Base-by-base conservation (phyloP, 1,139 yeast species). In the Hyphopichia wangnamkhiaoensis region DNA sequence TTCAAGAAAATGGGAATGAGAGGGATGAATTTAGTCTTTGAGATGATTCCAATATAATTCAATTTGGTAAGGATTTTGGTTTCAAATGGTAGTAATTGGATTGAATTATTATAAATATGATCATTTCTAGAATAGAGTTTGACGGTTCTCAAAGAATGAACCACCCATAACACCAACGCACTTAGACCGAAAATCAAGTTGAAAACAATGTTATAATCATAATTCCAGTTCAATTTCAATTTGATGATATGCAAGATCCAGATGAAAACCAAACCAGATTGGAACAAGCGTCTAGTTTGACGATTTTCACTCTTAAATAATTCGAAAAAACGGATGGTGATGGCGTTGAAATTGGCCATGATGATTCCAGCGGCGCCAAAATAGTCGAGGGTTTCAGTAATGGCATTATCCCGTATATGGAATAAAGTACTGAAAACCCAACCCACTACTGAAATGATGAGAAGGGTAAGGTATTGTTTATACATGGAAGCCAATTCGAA, bases 291-390 rank as follows among this genome's bases (percentile, higher is more conserved):
- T 19, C 46, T 31, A 2, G 38, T 21, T 4, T 28, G 27, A 17
- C 31, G 37, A 10, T 41, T 44, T 9, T 38, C 39, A 7, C 18
- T 26, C 16, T 39, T 41, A 47, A 56, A 66, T 8, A 71, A 42
- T 18, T 53, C 46, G 41, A 67, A 68, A 38, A 50, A 64, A 27
- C 78, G 46, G 2, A 68, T 57, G 5, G 49, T 43, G 3, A 72
- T 65, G 2, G 63, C 65, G 41, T 65, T 68, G 48, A 70, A 68
- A 41, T 68, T 70, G 38, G 63, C 53, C 27, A 70, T 46, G 6
- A 72, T 61, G 4, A 72, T 68, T 16, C 63, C 63, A 32, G 70
- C 67, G 1, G 78, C 78, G 0, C 77, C 77, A 42, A 62, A 61
- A 45, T 72, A 72, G 46, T 72, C 78, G 37, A 71, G 48, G 2